Base-by-base conservation (phyloP, 352 stramenopile species). In the Phytophthora rubi region DNA sequence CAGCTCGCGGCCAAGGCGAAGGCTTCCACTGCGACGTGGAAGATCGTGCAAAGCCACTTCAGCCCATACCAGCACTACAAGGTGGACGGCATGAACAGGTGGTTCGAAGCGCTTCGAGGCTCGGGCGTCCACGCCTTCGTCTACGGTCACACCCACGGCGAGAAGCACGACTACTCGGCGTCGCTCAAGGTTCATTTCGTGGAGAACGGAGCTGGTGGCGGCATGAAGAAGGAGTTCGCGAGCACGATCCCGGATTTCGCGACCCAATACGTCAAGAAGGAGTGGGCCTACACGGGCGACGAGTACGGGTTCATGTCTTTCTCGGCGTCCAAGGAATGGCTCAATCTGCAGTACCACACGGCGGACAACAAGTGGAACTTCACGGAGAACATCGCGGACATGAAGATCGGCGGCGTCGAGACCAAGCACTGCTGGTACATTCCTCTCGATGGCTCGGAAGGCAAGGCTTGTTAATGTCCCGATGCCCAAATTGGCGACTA, bases 111-210 rank as follows among this genome's bases (percentile, higher is more conserved):
- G 12, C 16, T 58, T n/a, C 42, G 28, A 30, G 32, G 32, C 15
- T 44, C 52, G 6, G 52, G 52, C 7, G 26, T 58, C 21, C 28
- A 45, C 15, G 52, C 30, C 7, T 87, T 77, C 57, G 62, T 86
- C 30, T 83, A 83, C 53, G 79, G 74, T 53, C 79, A 87, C 66
- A 87, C 79, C 15, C 79, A 87, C 63, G 79, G 76, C 21, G 77
- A 88, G 53, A 88, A 88, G 62, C 80, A 88, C 73, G 77, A 88
- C 70, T 81, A 85, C 65, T 65, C 58, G 30, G 7, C 10, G 13
- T 62, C 42, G 15, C 16, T 54, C 21, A 16, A 28, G 4, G 28
- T 53, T 9, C 56, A 63, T 21, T 63, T 63, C 9, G 56, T 63
- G 2, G 56, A 63, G 30, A 63, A 63, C 12, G 56, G 56, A 7